These are phyloP conservation scores for Rhizopogon vulgaris DNA, from an alignment of 768 basidiomycete species.

Conservation along the genomic window DNA sequence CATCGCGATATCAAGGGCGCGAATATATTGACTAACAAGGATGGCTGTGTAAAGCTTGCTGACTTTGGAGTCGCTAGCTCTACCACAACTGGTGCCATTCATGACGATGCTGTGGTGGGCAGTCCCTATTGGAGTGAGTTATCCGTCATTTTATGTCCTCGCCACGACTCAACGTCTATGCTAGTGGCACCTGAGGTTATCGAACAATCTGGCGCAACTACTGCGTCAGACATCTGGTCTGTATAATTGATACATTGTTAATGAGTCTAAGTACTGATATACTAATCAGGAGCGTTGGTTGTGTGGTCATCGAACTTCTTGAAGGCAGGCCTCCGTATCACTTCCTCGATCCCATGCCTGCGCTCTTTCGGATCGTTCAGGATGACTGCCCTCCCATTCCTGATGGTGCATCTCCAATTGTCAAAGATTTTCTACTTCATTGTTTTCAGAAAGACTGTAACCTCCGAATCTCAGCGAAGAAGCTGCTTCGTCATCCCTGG, in stretches of 20 bases:
- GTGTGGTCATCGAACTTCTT: slow-evolving; percentile 91
- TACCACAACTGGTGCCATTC: slow-evolving; percentile 65
- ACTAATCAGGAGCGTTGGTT: slow-evolving; percentile 71
- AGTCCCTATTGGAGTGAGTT: slow-evolving; percentile 96
- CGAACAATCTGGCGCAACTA: slow-evolving; percentile 95
- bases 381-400: slow-evolving; percentile 97
- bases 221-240: slow-evolving; percentile 93
- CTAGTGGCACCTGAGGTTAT: slow-evolving; percentile 98
- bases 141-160: not conserved
- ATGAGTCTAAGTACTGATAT: slow-evolving; percentile 1
- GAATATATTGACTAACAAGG: slow-evolving; percentile 97
- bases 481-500: slow-evolving; percentile 92
- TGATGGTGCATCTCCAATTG: slow-evolving; percentile 89
- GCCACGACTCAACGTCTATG: slow-evolving; percentile 5
- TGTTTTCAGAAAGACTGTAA: slow-evolving; percentile 99
- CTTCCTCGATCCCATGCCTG: slow-evolving; percentile 95
- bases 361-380: slow-evolving; percentile 96
- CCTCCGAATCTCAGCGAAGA: slow-evolving; percentile 89
- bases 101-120: slow-evolving; percentile 90
- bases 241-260: slow-evolving; percentile 11
- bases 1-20: slow-evolving; percentile 99
- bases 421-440: slow-evolving; percentile 93
- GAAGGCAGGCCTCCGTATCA: slow-evolving; percentile 94
- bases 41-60: slow-evolving; percentile 96
- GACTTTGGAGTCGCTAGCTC: slow-evolving; percentile 95